Evolutionary conservation across 768 basidiomycete genomes (phyloP).

Genomic region (Suillus bovinus): DNA sequence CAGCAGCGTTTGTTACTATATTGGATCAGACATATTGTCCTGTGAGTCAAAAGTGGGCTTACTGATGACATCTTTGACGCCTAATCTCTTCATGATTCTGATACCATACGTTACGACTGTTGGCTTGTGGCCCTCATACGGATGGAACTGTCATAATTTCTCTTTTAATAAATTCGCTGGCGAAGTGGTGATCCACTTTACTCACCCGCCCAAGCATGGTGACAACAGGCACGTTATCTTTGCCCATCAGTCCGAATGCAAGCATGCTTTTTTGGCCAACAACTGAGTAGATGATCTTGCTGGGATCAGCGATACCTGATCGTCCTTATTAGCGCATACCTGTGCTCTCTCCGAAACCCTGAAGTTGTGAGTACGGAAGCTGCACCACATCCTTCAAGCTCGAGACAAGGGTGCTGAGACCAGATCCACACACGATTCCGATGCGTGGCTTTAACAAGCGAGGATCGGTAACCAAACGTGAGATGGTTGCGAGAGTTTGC

Average conservation of each 20-base stretch:
- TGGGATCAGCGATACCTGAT: background rate
- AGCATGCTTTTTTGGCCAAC: conserved; percentile 79
- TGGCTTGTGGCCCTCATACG: conserved; percentile 81
- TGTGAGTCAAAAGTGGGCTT: conserved; percentile 27
- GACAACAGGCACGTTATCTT: conserved; percentile 72
- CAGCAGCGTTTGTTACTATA: conserved; percentile 87
- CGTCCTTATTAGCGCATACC: conserved; percentile 42
- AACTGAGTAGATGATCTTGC: conserved; percentile 43
- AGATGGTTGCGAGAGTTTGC: conserved; percentile 8
- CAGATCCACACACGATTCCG: conserved; percentile 88
- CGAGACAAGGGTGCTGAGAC: conserved; percentile 72
- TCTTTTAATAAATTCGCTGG: background rate
- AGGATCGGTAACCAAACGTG: conserved; percentile 20
- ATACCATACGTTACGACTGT: conserved; percentile 76
- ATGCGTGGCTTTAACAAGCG: conserved; percentile 58
- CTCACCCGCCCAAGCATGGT: conserved; percentile 86
- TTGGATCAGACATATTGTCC: background rate
- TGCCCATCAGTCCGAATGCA: conserved; percentile 78
- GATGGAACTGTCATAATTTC: conserved; percentile 59
- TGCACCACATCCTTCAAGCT: conserved; percentile 55
- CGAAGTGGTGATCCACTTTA: conserved; percentile 1
- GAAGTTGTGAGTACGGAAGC: conserved; percentile 66
- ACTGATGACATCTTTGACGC: conserved; percentile 78
- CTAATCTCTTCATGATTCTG: conserved; percentile 74
- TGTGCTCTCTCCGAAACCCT: conserved; percentile 77